Conservation (phyloP, 805 yeast species). For the Saturnispora ahearnii region DNA sequence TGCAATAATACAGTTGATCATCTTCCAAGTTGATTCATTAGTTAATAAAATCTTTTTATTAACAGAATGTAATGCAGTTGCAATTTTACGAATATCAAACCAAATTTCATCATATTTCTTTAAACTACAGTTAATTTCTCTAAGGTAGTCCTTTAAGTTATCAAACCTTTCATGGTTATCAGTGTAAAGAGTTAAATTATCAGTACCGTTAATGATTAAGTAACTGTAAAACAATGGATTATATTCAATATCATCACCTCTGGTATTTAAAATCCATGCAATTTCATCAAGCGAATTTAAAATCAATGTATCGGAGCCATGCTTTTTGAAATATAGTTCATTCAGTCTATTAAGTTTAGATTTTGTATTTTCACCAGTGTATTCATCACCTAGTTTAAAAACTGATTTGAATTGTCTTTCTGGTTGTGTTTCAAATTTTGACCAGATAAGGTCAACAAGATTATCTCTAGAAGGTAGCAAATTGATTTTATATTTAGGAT, state of each 20-base stretch:
- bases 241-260: conserved; percentile 47
- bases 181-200: conserved; percentile 33
- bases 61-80: conserved; percentile 20
- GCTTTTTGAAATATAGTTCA: conserved; percentile 28
- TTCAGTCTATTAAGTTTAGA: conserved; percentile 48
- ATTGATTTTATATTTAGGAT: conserved; percentile 29
- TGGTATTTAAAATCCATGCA: conserved; percentile 82
- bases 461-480: conserved; percentile 39
- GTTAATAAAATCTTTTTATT: conserved; percentile 39
- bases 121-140: conserved; percentile 34
- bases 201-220: conserved; percentile 35
- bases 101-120: conserved; percentile 40
- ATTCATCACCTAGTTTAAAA: conserved; percentile 40
- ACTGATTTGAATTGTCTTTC: conserved; percentile 42
- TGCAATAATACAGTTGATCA: conserved; percentile 40
- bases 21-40: conserved; percentile 57
- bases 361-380: conserved; percentile 54
- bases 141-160: conserved; percentile 31
- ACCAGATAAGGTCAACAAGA: conserved; percentile 43
- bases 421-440: conserved; percentile 53
- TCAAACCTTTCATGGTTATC: conserved; percentile 33
- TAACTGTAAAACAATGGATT: conserved; percentile 48
- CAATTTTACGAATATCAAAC: conserved; percentile 31
- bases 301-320: conserved; percentile 24
- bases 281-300: conserved; percentile 66